A percentile compares a stretch with the other conserved stretches of the same genome.
Evolutionary conservation across 2,329 filamentous ascomycete species (phyloP).

Genomic region (Colletotrichum sp.): DNA sequence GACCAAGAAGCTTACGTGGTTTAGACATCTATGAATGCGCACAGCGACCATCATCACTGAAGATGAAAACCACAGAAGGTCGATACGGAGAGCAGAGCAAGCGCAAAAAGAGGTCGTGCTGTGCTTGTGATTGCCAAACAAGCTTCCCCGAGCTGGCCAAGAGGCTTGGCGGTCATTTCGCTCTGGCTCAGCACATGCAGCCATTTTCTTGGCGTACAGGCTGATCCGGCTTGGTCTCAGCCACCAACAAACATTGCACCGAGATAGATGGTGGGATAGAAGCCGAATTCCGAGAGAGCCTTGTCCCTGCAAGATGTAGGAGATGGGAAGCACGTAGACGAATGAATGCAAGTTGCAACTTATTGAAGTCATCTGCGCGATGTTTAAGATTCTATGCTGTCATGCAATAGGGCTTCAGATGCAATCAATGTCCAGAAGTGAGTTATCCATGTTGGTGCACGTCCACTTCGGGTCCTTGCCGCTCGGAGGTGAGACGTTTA

Average conservation of each 20-base stretch:
- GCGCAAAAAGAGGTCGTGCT: accelerated
- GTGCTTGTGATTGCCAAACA: background rate
- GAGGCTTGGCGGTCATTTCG: background rate
- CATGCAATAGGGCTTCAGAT: background rate
- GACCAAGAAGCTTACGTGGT: background rate
- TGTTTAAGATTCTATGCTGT: background rate
- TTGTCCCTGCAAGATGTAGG: background rate
- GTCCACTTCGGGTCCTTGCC: background rate
- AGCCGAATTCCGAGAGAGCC: background rate
- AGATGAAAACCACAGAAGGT: background rate
- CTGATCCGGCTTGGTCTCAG: slow-evolving; percentile 12
- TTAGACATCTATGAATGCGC: accelerated
- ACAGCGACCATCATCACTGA: background rate
- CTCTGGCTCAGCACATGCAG: background rate
- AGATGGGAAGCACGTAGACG: accelerated
- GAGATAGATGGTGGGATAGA: background rate
- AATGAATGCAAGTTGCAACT: background rate
- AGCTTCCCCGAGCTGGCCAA: background rate
- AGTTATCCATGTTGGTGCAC: slow-evolving; percentile 2
- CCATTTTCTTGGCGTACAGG: background rate
- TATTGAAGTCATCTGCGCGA: background rate
- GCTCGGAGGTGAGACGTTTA: background rate
- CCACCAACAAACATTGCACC: background rate
- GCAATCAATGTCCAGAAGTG: background rate
- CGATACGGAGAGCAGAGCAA: background rate